Evolutionary conservation across 148 eudicot genomes (phyloP), one percentile per base, ranked within the genome.

Genomic region (Arctostaphylos glauca): DNA sequence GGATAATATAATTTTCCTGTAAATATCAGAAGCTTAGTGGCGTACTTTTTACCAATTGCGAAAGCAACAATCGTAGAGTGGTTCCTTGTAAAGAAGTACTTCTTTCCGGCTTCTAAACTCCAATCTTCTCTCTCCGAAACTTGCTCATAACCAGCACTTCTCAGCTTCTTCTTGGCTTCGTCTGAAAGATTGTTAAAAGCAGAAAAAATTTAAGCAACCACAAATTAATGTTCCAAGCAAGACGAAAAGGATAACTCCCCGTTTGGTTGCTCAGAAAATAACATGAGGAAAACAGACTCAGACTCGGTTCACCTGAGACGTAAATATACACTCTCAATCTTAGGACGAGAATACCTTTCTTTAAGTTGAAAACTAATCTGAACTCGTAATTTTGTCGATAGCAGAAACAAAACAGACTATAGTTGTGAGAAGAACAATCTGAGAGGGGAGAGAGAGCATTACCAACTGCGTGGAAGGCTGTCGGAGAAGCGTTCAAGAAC

Each of bases 381-480:
- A 43, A 72, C 12, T 10, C 47, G 72, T 66, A 66, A 68, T 31
- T 38, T 38, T 5, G 38, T 46, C 8, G 21, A 19, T 49, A 10
- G 12, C 16, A 13, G 62, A 3, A 76, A 76, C 31, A 3, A 76
- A 52, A 76, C 10, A 53, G 62, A 31, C 44, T 0, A 76, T 14
- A 53, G 53, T 2, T 15, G 38, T 5, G 68, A 68, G 15, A 77
- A 47, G 50, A 46, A 74, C 59, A 41, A 60, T 53, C 44, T 12
- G 5, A 16, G 18, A 67, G 15, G 12, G 48, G 14, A 2, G 0
- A 83, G 77, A 5, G 16, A 50, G 21, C 52, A 0, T 68, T 94
- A 94, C 98, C 98, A 54, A 94, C 98, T 46, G 98, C 98, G 79
- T 94, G 98, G 78, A 94, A 94, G 59, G 96, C 98, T 38, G 98